Evolutionary conservation across 23 red algal genomes (phyloP).

Genomic region (Gracilaria domingensis): DNA sequence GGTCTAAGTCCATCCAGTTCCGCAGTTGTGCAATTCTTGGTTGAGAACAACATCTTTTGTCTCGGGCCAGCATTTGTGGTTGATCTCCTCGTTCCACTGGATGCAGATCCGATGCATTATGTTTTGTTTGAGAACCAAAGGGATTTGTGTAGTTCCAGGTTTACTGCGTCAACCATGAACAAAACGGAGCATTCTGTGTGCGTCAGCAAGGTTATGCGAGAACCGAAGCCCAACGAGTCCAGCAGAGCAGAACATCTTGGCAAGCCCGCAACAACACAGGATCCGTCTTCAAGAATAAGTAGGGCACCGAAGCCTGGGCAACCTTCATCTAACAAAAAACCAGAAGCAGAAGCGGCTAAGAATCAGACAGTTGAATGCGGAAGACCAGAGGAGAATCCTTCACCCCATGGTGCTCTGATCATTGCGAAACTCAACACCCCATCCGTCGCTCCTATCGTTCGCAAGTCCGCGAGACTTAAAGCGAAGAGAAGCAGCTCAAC

Average conservation of each 20-base stretch:
- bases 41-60: slow-evolving; percentile 33
- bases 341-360: no score
- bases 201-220: neutral
- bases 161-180: neutral
- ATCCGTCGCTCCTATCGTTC: neutral
- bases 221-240: no score
- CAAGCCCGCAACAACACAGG: neutral
- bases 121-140: slow-evolving; percentile 34
- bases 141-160: neutral
- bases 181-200: neutral
- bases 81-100: slow-evolving; percentile 29
- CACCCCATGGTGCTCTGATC: neutral
- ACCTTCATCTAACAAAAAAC: no score
- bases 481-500: slow-evolving; percentile 8
- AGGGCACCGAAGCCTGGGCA: no score
- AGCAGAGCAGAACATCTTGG: no score
- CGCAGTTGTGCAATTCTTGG: neutral
- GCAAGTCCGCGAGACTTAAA: slow-evolving; percentile 5
- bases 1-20: slow-evolving; percentile 17
- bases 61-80: slow-evolving; percentile 41
- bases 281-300: no score
- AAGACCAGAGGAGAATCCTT: neutral
- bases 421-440: neutral
- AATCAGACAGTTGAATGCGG: no score
- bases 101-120: slow-evolving; percentile 44